Evolutionary conservation across 768 basidiomycete genomes (phyloP), one percentile per base, ranked within the genome.

Genomic region (Serendipita sp.): DNA sequence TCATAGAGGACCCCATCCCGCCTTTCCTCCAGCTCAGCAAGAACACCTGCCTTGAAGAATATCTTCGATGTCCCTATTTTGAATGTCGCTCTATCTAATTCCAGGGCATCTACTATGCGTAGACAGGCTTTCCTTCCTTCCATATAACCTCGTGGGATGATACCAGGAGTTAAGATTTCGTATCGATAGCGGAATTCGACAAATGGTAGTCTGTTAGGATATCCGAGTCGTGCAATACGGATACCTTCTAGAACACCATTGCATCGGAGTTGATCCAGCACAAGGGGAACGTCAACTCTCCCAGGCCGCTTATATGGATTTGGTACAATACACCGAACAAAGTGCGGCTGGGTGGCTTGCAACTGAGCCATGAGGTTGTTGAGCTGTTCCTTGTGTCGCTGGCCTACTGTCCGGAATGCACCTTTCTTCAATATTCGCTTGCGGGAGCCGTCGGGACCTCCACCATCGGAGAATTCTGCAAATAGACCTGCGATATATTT

Each of bases 181-280:
- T 98, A 99, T 8, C 95, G 88, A 68, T 95, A 90, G 32, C 94
- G 86, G 78, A 98, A 98, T 74, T 99, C 96, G 66, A 92, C 86
- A 72, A 99, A 99, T 1, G 95, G 92, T 2, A 98, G 81, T 45
- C 96, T 81, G 73, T 99, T 99, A 0, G 96, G 96, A 73, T 97
- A 99, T 10, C 96, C 96, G 2, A 96, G 82, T 38, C 96, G 85
- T 3, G 96, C 95, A 70, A 99, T 98, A 38, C 96, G 88, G 70
- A 99, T 98, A 41, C 96, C 96, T 75, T 99, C 96, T 34, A 99
- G 80, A 0, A 99, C 96, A 85, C 96, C 96, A 74, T 99, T 99
- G 73, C 96, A 99, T 3, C 95, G 84, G 24, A 99, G 77, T 70
- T 99, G 96, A 71, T 98, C 95, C 16, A 99, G 82, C 2, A 98